Evolutionary conservation across 495 filamentous ascomycete species (phyloP).

Genomic region (Lichina pygmaea): DNA sequence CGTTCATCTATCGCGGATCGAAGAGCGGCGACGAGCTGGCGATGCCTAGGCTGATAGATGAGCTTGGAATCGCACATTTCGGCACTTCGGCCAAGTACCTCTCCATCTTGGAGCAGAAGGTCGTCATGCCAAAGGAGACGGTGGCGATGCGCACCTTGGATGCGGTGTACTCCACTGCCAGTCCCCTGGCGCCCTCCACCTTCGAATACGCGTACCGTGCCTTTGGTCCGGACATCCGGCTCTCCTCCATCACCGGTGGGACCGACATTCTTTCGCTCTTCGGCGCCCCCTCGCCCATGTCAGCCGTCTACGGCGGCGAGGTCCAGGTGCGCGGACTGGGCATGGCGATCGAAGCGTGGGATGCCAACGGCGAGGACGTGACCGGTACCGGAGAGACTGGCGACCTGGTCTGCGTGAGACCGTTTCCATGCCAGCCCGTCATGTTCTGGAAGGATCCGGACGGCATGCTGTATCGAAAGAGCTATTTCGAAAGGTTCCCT

Average conservation of each 20-base stretch:
- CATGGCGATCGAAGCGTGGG: conserved; percentile 64
- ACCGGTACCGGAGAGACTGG: conserved; percentile 41
- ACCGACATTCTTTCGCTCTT: conserved; percentile 92
- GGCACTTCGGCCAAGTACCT: conserved; percentile 86
- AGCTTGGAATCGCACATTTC: conserved; percentile 62
- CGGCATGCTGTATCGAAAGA: conserved; percentile 40
- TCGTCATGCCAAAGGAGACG: conserved; percentile 30
- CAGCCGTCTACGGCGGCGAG: conserved; percentile 69
- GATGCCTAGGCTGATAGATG: conserved; percentile 41
- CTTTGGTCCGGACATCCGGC: conserved; percentile 47
- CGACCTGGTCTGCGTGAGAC: conserved; percentile 68
- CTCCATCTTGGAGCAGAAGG: conserved; percentile 63
- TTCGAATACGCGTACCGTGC: conserved; percentile 69
- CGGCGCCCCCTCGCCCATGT: conserved; percentile 56
- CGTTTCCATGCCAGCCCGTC: conserved; percentile 78
- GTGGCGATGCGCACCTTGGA: conserved; percentile 27
- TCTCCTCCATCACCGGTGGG: conserved; percentile 67
- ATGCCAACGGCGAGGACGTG: conserved; percentile 27
- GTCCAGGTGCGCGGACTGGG: conserved; percentile 77
- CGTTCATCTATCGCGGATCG: conserved; percentile 39
- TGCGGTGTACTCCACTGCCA: conserved; percentile 83
- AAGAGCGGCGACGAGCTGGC: conserved; percentile 32
- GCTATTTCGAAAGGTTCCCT: conserved; percentile 69
- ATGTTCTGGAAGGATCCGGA: conserved; percentile 59
- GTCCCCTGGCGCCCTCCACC: conserved; percentile 73